Evolutionary conservation across 179 eudicot species (phyloP).

Genomic region (Heliamphora ciliata): DNA sequence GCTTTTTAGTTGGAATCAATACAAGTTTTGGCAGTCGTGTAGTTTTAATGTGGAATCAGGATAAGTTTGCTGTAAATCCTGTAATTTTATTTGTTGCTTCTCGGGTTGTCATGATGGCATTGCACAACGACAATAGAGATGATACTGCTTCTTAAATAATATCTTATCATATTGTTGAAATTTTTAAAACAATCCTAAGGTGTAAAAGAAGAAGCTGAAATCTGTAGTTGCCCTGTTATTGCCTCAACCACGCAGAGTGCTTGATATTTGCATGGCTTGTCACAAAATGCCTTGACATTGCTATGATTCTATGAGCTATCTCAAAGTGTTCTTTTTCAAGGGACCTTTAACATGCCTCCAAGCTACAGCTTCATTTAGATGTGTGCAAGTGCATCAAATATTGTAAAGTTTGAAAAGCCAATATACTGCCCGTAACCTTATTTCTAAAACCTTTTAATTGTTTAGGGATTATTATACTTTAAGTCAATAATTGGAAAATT

Average conservation of each 20-base stretch:
- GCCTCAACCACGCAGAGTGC: background rate
- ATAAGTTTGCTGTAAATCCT: background rate
- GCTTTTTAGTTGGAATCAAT: background rate
- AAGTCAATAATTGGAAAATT: too few species aligned
- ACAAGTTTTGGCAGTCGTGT: background rate
- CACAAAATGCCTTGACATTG: background rate
- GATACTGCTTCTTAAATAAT: too few species aligned
- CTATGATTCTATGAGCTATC: background rate
- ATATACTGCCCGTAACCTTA: background rate
- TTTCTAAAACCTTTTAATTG: background rate
- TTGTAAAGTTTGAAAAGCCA: slow-evolving; percentile 3
- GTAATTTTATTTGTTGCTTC: slow-evolving; percentile 1
- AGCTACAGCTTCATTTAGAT: background rate
- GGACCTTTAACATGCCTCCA: background rate
- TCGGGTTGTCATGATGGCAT: background rate
- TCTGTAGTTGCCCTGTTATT: slow-evolving; percentile 1
- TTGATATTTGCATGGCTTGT: background rate
- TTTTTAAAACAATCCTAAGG: background rate
- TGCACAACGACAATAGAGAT: background rate
- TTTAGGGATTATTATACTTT: too few species aligned
- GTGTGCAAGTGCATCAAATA: background rate
- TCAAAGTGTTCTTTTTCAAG: background rate
- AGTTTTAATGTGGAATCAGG: too few species aligned
- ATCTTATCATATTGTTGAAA: background rate
- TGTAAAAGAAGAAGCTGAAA: slow-evolving; percentile 5